Base-by-base conservation (phyloP, 768 basidiomycete genomes). In the Kwoniella dejecticola region DNA sequence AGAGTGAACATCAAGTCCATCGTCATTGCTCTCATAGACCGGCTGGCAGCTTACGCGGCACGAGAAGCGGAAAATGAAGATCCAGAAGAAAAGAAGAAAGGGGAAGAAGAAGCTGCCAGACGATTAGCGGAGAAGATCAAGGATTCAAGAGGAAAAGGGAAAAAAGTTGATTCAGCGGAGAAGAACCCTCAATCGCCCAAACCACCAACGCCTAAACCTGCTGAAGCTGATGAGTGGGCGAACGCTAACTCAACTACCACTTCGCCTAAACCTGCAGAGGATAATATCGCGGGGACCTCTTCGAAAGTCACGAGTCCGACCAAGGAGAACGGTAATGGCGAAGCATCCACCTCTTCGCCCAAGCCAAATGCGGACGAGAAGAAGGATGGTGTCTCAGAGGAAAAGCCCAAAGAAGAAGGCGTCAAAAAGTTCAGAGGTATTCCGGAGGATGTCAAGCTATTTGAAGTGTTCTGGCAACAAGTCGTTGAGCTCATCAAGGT, bases 1-100 rank as follows among this genome's bases (percentile, higher is more conserved):
- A 91, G 95, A 76, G 96, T 98, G 72, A 96, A 96, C 80, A 98
- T 98, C 82, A 98, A 99, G 80, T 85, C 89, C 65, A 98, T 99
- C 68, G 96, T 98, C 57, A 99, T 99, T 50, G 91, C 95, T 0
- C 84, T 99, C 27, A 96, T 99, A 69, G 96, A 99, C 80, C 86
- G 95, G 13, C 82, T 99, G 12, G 96, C 96, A 0, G 87, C 92
- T 0, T 97, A 94, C 72, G 96, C 96, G 45, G 95, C 96, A 1
- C 86, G 95, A 1, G 96, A 99, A 79, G 94, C 96, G 0, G 96
- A 99, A 82, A 95, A 82, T 69, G 96, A 98, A 76, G 88, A 91
- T 68, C 92, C 94, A 0, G 95, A 96, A 67, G 93, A 95, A 81
- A 90, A 90, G 8, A 92, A 90, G 79, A 83, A 84, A 40, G 91